These are phyloP conservation scores for Arachis stenosperma DNA, from an alignment of 306 rosid genomes.

Conservation along the genomic window DNA sequence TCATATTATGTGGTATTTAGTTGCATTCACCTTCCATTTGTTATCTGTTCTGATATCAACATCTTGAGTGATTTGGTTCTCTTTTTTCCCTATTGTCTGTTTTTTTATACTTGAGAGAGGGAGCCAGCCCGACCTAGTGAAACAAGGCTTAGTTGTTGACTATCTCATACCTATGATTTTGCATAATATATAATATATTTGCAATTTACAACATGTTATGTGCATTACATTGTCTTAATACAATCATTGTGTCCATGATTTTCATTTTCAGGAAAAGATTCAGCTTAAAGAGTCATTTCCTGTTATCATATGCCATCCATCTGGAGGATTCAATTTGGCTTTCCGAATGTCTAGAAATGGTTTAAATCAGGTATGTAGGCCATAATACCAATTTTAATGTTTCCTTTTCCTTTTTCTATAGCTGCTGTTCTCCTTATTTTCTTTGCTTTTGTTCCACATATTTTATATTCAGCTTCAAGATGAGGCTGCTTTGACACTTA, in stretches of 20 bases:
- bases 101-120: neutral
- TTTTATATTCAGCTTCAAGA: conserved; percentile 68
- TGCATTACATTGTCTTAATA: conserved; percentile 7
- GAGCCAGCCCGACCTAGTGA: too few species aligned
- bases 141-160: too few species aligned
- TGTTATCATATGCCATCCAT: conserved; percentile 62
- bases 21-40: conserved; percentile 16
- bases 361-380: conserved; percentile 64
- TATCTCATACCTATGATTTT: neutral
- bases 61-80: conserved; percentile 8
- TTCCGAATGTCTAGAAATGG: conserved; percentile 69
- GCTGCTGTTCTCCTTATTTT: conserved; percentile 15
- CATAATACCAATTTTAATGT: conserved; percentile 26
- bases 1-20: conserved; percentile 6
- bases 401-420: neutral
- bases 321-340: conserved; percentile 69
- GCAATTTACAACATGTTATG: conserved; percentile 20
- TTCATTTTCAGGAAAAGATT: conserved; percentile 66
- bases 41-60: conserved; percentile 23
- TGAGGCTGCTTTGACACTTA: conserved; percentile 71
- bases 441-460: conserved; percentile 5
- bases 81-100: neutral
- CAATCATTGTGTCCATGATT: conserved; percentile 33
- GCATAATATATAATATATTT: conserved; percentile 7
- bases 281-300: conserved; percentile 74